Base-by-base conservation (phyloP, 2,329 filamentous ascomycete species). In the Simplicillium aogashimaense region DNA sequence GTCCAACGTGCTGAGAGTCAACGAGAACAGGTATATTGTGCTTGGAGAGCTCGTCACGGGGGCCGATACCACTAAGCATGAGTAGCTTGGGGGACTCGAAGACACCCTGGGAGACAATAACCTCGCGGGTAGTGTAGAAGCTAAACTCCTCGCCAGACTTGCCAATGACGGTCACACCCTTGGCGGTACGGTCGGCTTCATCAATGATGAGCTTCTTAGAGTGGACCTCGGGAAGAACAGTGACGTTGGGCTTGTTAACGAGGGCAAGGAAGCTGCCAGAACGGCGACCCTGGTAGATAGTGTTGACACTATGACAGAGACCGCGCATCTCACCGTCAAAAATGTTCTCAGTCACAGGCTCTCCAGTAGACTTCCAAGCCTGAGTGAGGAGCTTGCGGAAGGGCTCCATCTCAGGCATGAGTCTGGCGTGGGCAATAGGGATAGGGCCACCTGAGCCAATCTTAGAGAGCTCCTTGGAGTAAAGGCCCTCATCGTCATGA, bases 71-170 rank as follows among this genome's bases (percentile, higher is more conserved):
- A 38, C 67, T 74, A 2, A 82, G 68, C 59, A 79, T 76, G 11
- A 84, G 70, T 3, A 84, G 58, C 54, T 83, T 78, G 7, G 78
- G 77, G 2, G 72, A 71, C 58, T 82, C 78, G 57, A 74, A 82
- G 1, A 74, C 69, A 14, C 78, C 78, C 13, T 59, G 53, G 0
- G 64, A 64, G 3, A 73, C 54, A 9, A 64, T 69, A 8, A 71
- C 69, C 50, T 73, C 69, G 59, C 68, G 47, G 17, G 55, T 65
- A 30, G 74, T 70, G 7, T 56, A 58, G 45, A 78, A 63, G 28
- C 50, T 65, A 5, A 39, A 29, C 37, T 43, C 41, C 16, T 20
- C 7, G 2, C 41, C 41, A 2, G 16, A 15, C 3, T 37, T 13
- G 2, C 37, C 13, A 18, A 43, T 43, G 11, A 43, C 41, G 4